These are phyloP conservation scores for Amanita polypyramis DNA, from an alignment of 768 basidiomycete genomes.

Conservation along the genomic window DNA sequence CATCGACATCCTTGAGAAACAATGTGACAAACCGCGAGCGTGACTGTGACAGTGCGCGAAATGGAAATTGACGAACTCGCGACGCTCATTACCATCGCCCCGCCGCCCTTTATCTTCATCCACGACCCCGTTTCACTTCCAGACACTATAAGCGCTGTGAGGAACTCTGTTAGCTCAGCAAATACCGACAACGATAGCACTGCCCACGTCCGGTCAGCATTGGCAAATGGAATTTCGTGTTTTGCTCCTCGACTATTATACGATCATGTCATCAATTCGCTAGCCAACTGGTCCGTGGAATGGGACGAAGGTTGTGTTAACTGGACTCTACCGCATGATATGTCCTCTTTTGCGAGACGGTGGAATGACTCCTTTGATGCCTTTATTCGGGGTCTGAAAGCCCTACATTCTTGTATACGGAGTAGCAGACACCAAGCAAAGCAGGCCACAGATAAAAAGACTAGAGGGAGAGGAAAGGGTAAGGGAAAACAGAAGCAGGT, in stretches of 20 bases:
- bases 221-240: slow-evolving; percentile 47
- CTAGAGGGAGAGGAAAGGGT: slow-evolving; percentile 13
- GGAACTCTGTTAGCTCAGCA: slow-evolving; percentile 5
- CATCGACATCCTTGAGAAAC: too few relatives aligned
- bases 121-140: slow-evolving; percentile 44
- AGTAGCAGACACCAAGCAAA: not conserved
- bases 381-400: slow-evolving; percentile 58
- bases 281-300: slow-evolving; percentile 41
- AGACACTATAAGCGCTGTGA: slow-evolving; percentile 34
- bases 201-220: not conserved
- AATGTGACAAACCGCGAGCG: not conserved
- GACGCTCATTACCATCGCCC: slow-evolving; percentile 26
- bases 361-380: slow-evolving; percentile 60
- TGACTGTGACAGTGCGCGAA: slow-evolving; percentile 1
- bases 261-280: slow-evolving; percentile 51
- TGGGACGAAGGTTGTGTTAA: slow-evolving; percentile 57
- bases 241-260: slow-evolving; percentile 56
- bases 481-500: slow-evolving; percentile 17
- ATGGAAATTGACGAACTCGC: slow-evolving; percentile 20
- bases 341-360: slow-evolving; percentile 17
- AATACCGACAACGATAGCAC: not conserved
- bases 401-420: slow-evolving; percentile 20
- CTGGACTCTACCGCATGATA: slow-evolving; percentile 34
- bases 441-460: not conserved
- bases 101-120: slow-evolving; percentile 62